Conservation (phyloP, 2,329 filamentous ascomycete species). For the Paraphaeosphaeria sporulosa region DNA sequence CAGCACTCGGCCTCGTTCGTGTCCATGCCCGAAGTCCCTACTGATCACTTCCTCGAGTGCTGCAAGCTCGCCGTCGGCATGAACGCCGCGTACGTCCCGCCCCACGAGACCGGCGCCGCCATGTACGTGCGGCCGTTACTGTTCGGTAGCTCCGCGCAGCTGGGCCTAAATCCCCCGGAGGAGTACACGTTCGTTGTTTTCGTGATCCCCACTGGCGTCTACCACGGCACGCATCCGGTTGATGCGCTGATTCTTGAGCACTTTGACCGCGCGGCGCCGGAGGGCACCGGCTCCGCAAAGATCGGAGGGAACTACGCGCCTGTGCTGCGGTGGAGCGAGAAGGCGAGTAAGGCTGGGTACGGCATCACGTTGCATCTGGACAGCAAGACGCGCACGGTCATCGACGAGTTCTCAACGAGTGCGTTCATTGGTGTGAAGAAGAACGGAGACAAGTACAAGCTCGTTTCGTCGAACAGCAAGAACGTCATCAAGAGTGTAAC, state of each 20-base stretch:
- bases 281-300: slow-evolving; percentile 91
- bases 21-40: slow-evolving; percentile 82
- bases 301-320: slow-evolving; percentile 96
- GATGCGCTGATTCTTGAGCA: slow-evolving; percentile 87
- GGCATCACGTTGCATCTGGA: slow-evolving; percentile 97
- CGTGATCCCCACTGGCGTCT: slow-evolving; percentile 90
- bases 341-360: slow-evolving; percentile 77
- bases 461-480: slow-evolving; percentile 87
- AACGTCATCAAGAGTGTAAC: slow-evolving; percentile 90
- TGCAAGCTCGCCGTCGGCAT: slow-evolving; percentile 82
- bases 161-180: slow-evolving; percentile 85
- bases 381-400: slow-evolving; percentile 79
- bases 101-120: slow-evolving; percentile 84
- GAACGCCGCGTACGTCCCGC: slow-evolving; percentile 91
- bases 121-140: slow-evolving; percentile 92
- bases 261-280: slow-evolving; percentile 91
- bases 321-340: slow-evolving; percentile 86
- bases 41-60: slow-evolving; percentile 76
- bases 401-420: slow-evolving; percentile 96
- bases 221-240: slow-evolving; percentile 90
- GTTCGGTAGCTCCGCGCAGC: slow-evolving; percentile 85
- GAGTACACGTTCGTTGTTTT: slow-evolving; percentile 93
- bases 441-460: slow-evolving; percentile 67
- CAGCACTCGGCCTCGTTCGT: slow-evolving; percentile 84
- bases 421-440: slow-evolving; percentile 85